Conservation (phyloP, 305 asterid genomes). For the Solanum aculeatissimum region DNA sequence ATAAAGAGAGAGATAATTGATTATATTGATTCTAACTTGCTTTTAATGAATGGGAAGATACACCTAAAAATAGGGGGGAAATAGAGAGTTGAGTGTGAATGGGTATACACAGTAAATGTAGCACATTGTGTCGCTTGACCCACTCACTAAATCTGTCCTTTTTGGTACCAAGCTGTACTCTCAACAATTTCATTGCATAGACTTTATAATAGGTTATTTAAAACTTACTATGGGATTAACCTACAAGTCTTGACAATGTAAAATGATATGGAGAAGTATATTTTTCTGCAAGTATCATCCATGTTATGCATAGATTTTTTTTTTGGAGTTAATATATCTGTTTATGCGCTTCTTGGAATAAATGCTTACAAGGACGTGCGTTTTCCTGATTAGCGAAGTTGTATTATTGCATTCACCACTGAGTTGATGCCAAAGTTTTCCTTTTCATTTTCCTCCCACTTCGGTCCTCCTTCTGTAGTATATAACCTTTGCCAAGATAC, state of each 20-base stretch:
- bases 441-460: neutral
- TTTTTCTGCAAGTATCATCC: neutral
- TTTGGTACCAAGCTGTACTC: neutral
- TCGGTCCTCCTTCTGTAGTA: conserved; percentile 44
- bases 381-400: neutral
- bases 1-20: neutral
- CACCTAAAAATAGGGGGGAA: neutral
- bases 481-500: conserved; percentile 62
- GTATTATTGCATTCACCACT: neutral
- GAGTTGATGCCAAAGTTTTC: neutral
- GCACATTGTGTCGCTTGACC: neutral
- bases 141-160: neutral
- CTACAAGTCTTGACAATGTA: neutral
- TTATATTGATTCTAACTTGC: neutral
- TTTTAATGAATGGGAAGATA: neutral
- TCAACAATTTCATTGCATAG: neutral
- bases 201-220: neutral
- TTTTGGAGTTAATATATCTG: neutral
- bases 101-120: neutral
- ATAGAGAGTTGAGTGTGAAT: neutral
- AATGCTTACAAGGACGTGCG: neutral
- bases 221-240: neutral
- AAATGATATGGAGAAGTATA: neutral
- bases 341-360: neutral
- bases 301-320: neutral